phyloP scores from a whole-genome alignment of 2,329 filamentous ascomycete species.

The Penicillium sp. region DNA sequence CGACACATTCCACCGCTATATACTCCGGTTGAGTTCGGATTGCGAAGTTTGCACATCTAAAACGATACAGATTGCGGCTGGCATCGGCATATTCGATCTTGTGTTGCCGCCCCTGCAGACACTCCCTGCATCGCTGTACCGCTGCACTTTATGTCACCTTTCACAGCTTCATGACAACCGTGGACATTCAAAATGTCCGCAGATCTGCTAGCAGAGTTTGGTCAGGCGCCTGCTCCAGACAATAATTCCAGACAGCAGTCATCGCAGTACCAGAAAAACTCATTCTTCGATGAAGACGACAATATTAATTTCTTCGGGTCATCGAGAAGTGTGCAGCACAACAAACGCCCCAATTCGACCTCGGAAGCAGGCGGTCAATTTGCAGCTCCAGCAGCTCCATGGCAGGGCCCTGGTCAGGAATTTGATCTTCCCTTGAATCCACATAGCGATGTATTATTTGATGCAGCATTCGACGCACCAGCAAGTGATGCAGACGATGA shows the following conservation, averaged over 20 bases:
- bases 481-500: conserved; percentile 39
- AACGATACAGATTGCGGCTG: not conserved
- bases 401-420: conserved; percentile 8
- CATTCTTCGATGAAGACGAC: conserved; percentile 28
- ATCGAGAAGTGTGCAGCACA: not conserved
- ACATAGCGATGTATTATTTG: conserved; percentile 61
- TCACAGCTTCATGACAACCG: conserved; percentile 5
- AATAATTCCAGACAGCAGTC: conserved; percentile 13
- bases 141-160: not conserved
- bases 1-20: conserved; percentile 16
- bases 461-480: conserved; percentile 48
- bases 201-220: conserved; percentile 56
- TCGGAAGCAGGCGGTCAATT: not conserved
- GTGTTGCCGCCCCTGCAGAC: not conserved
- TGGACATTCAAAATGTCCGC: conserved; percentile 48
- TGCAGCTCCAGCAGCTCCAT: conserved; percentile 4
- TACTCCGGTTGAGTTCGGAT: conserved; percentile 2
- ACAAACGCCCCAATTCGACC: not conserved
- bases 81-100: not conserved
- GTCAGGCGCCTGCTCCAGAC: conserved; percentile 23
- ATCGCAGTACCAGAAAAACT: conserved; percentile 13
- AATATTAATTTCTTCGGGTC: conserved; percentile 17
- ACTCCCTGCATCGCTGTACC: not conserved
- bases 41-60: not conserved
- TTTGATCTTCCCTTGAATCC: conserved; percentile 25